Conservation (phyloP, 2,329 filamentous ascomycete genomes). For the Alternaria rosae region DNA sequence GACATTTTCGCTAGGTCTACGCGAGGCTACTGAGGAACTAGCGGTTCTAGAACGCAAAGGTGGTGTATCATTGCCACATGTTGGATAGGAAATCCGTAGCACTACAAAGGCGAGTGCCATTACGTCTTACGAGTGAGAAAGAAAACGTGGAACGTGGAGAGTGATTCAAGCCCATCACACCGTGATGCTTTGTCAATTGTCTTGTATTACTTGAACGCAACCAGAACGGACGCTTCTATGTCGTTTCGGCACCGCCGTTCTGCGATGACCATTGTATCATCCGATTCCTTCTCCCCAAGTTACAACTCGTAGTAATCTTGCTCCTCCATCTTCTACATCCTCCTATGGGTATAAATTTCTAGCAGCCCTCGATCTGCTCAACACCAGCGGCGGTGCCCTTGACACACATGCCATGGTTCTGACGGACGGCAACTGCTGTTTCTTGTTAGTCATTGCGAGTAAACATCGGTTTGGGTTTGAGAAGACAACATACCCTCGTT, state of each 20-base stretch:
- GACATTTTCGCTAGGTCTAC: too few species aligned
- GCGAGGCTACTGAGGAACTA: neutral
- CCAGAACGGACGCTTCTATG: neutral
- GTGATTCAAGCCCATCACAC: neutral
- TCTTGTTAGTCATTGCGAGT: conserved; percentile 13
- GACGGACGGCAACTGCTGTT: conserved; percentile 36
- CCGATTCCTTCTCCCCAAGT: neutral
- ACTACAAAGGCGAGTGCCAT: neutral
- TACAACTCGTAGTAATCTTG: neutral
- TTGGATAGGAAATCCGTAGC: neutral
- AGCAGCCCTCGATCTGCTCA: conserved; percentile 13
- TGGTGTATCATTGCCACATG: neutral
- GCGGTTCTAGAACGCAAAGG: neutral
- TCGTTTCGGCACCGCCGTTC: neutral
- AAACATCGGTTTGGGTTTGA: too few species aligned
- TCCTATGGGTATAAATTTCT: neutral
- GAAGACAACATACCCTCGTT: conserved; percentile 28
- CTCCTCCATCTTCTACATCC: neutral
- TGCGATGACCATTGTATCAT: neutral
- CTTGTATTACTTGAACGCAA: neutral
- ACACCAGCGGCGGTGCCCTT: neutral
- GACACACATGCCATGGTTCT: conserved; percentile 50
- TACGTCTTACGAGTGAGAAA: neutral
- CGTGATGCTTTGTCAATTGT: neutral
- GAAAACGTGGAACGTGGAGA: too few species aligned